Evolutionary conservation across 345 rosid species (phyloP).

Genomic region (Noccaea caerulescens): DNA sequence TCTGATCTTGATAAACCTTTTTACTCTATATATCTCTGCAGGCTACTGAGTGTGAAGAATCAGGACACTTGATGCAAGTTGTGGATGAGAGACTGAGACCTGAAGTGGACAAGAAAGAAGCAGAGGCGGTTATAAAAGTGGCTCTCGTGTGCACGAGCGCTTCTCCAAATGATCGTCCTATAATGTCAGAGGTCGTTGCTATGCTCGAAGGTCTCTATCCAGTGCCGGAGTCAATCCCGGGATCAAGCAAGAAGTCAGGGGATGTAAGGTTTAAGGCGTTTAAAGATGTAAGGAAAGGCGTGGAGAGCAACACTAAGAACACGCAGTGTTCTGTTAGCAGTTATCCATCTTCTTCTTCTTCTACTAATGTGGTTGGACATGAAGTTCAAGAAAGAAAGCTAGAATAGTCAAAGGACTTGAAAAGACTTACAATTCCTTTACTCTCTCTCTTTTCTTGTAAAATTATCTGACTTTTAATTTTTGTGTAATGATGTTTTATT

Average conservation of each 20-base stretch:
- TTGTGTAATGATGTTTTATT: not conserved
- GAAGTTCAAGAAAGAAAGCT: constrained; percentile 12
- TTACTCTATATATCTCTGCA: constrained; percentile 27
- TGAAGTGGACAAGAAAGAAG: constrained; percentile 50
- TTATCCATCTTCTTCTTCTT: constrained; percentile 39
- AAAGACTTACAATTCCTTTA: not conserved
- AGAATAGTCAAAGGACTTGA: constrained; percentile 18
- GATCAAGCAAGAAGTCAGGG: constrained; percentile 40
- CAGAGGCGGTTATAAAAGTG: constrained; percentile 49
- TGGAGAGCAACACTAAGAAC: constrained; percentile 45
- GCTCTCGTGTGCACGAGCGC: constrained; percentile 59
- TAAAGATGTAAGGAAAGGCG: constrained; percentile 48
- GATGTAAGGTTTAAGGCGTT: constrained; percentile 55
- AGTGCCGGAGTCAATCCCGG: constrained; percentile 50
- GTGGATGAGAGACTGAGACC: constrained; percentile 54
- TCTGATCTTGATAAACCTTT: not conserved
- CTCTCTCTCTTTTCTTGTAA: not conserved
- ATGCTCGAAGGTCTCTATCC: constrained; percentile 54
- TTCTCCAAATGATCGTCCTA: constrained; percentile 55
- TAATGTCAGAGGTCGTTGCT: constrained; percentile 64
- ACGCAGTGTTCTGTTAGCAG: constrained; percentile 24
- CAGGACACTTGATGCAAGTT: constrained; percentile 48
- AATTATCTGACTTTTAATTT: not conserved
- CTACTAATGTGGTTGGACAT: constrained; percentile 33
- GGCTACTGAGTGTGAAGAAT: constrained; percentile 52